Percentiles rank a stretch among this genome's conserved stretches.
Conservation (phyloP, 1,284 basidiomycete genomes). For the Tetrapyrgos nigripes region DNA sequence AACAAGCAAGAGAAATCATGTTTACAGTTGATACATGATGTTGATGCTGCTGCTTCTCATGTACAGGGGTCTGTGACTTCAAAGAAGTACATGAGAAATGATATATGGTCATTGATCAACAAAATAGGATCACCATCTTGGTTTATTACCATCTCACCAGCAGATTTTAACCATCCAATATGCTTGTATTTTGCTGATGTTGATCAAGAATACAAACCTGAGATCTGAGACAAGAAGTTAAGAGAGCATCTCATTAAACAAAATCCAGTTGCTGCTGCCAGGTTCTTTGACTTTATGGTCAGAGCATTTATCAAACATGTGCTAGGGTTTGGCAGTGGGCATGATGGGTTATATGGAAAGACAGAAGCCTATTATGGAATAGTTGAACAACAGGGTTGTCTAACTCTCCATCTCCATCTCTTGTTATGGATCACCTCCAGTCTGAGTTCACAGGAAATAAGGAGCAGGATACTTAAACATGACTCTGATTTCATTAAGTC, state of each 20-base stretch:
- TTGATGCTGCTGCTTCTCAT: constrained; percentile 35
- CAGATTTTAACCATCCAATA: no score
- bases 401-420: constrained; percentile 50
- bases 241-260: no score
- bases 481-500: constrained; percentile 27
- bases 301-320: constrained; percentile 38
- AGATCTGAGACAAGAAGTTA: no score
- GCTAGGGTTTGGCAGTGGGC: constrained; percentile 27
- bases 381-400: constrained; percentile 49
- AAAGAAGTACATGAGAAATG: constrained; percentile 37
- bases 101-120: constrained; percentile 41
- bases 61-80: constrained; percentile 38
- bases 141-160: no score
- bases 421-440: constrained; percentile 47
- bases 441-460: constrained; percentile 41
- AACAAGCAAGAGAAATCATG: constrained; percentile 32
- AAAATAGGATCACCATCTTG: no score
- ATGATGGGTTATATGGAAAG: constrained; percentile 36
- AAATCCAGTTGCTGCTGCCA: no score
- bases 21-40: constrained; percentile 37
- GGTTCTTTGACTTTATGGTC: no score
- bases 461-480: constrained; percentile 20
- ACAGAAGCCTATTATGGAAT: constrained; percentile 46
- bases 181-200: no score
- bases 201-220: no score